These are phyloP conservation scores for Lichtheimia hyalospora DNA, from an alignment of 371 early-diverging fungal genomes.

Conservation along the genomic window DNA sequence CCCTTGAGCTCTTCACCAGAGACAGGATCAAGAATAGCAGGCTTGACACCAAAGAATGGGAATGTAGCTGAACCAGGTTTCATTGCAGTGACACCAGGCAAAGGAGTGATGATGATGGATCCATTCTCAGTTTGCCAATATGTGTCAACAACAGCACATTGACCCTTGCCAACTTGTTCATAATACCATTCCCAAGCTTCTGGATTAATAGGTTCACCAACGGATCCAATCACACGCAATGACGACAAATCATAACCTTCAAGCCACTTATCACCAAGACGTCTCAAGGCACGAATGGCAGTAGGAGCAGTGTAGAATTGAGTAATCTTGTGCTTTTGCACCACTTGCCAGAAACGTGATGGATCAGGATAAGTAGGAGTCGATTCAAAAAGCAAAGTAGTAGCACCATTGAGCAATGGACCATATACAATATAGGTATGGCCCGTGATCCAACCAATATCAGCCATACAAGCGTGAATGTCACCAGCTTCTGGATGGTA, in stretches of 20 bases:
- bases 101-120: conserved; percentile 88
- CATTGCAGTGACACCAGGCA: conserved; percentile 85
- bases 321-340: conserved; percentile 90
- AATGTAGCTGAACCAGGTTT: conserved; percentile 97
- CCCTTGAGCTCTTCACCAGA: conserved; percentile 78
- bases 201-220: conserved; percentile 99
- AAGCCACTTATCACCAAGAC: conserved; percentile 83
- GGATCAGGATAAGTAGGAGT: conserved; percentile 87
- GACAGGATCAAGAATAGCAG: conserved; percentile 80
- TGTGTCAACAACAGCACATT: conserved; percentile 95
- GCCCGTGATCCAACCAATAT: conserved; percentile 86
- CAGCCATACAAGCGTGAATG: conserved; percentile 80
- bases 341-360: conserved; percentile 81
- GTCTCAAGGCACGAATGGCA: conserved; percentile 92
- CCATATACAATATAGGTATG: conserved; percentile 96
- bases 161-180: conserved; percentile 84
- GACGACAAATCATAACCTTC: conserved; percentile 74
- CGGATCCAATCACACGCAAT: conserved; percentile 92
- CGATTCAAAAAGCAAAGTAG: conserved; percentile 94
- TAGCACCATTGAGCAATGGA: conserved; percentile 87
- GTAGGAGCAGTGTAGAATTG: conserved; percentile 99
- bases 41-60: conserved; percentile 96
- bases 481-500: conserved; percentile 70
- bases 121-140: conserved; percentile 99
- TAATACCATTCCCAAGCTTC: conserved; percentile 98